phyloP scores from a whole-genome alignment of 257 asterid genomes.

The Lantana camara region DNA sequence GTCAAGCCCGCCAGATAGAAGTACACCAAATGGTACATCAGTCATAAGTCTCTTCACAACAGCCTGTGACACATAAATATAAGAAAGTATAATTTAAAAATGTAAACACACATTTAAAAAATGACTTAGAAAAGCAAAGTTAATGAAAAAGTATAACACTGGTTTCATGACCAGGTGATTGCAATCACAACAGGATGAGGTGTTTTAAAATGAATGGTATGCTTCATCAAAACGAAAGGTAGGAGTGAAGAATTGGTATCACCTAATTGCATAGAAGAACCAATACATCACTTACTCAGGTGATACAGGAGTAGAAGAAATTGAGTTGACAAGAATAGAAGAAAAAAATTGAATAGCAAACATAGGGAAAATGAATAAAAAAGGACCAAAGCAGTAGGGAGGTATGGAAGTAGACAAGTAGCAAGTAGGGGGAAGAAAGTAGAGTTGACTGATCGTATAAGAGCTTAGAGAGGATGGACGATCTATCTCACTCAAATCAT shows the following conservation, averaged over 20 bases:
- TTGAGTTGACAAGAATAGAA: slow-evolving; percentile 1
- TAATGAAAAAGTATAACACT: slow-evolving; percentile 1
- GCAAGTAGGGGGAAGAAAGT: slow-evolving; percentile 13
- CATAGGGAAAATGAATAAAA: no score
- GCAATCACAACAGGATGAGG: slow-evolving; percentile 1
- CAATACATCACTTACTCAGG: background rate
- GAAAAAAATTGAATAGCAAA: background rate
- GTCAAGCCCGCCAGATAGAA: slow-evolving; percentile 97
- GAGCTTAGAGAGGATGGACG: slow-evolving; percentile 12
- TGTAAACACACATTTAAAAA: slow-evolving; percentile 3
- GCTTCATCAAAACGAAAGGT: slow-evolving; percentile 8
- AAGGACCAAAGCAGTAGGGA: no score
- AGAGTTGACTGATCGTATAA: background rate
- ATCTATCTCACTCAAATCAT: slow-evolving; percentile 14
- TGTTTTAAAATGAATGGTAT: background rate
- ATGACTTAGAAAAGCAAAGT: slow-evolving; percentile 4
- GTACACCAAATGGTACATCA: slow-evolving; percentile 99
- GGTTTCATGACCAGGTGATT: slow-evolving; percentile 11
- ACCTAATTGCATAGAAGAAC: slow-evolving; percentile 10
- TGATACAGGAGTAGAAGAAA: background rate
- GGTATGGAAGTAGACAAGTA: slow-evolving; percentile 5
- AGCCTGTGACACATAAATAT: slow-evolving; percentile 59
- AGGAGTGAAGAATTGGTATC: slow-evolving; percentile 8
- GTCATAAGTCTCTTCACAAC: slow-evolving; percentile 95
- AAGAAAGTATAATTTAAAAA: slow-evolving; percentile 1